Percentiles rank a stretch among this genome's conserved stretches.
Conservation (phyloP, 2,329 filamentous ascomycete species). For the Epichloe coenophiala region DNA sequence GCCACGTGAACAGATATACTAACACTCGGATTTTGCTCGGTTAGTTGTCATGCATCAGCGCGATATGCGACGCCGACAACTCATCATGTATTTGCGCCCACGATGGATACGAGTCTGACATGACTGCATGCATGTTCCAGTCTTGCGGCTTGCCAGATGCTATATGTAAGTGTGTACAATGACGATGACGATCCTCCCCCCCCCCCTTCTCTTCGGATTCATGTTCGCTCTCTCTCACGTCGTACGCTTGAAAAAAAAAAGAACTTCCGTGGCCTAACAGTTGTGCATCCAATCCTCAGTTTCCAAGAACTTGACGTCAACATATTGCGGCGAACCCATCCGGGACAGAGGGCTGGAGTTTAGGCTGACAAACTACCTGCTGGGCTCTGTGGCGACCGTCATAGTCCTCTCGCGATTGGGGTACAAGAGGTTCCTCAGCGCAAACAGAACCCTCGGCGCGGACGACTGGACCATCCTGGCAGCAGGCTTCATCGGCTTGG, state of each 20-base stretch:
- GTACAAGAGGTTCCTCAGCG: constrained; percentile 14
- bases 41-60: constrained; percentile 10
- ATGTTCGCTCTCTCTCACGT: too few species aligned
- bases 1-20: too few species aligned
- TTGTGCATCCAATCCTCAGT: neutral
- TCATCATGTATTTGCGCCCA: constrained; percentile 8
- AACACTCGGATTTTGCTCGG: neutral
- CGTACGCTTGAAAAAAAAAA: too few species aligned
- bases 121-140: constrained; percentile 12
- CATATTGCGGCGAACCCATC: constrained; percentile 9
- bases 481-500: constrained; percentile 11
- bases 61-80: constrained; percentile 4
- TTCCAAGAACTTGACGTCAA: constrained; percentile 10
- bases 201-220: too few species aligned
- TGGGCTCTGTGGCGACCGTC: constrained; percentile 18
- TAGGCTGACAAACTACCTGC: constrained; percentile 15
- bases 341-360: constrained; percentile 16
- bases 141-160: constrained; percentile 5
- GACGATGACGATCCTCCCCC: neutral
- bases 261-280: too few species aligned
- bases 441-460: constrained; percentile 15
- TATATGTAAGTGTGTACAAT: constrained; percentile 1
- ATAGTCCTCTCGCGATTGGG: constrained; percentile 22
- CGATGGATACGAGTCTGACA: constrained; percentile 5
- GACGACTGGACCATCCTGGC: constrained; percentile 18